A percentile compares a stretch with the other conserved stretches of the same genome.
phyloP scores from a whole-genome alignment of 345 rosid species.

The Reutealis trisperma region DNA sequence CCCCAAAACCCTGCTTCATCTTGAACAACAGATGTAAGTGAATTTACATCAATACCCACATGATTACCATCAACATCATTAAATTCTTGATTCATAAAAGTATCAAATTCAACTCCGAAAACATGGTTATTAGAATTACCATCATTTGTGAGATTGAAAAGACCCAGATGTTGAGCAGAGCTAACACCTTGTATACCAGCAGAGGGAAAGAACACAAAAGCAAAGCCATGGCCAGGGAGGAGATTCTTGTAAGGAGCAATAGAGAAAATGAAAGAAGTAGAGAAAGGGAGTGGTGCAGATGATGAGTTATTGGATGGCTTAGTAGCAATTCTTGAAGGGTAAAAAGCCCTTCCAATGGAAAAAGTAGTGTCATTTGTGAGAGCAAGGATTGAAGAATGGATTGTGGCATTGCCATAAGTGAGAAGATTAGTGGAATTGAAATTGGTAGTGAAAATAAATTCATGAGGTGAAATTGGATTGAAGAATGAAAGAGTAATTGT shows the following conservation, averaged over 20 bases:
- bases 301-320: conserved; percentile 27
- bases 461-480: conserved; percentile 15
- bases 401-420: conserved; percentile 38
- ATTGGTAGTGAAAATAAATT: conserved; percentile 35
- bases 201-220: conserved; percentile 32
- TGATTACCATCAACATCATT: conserved; percentile 38
- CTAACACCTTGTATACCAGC: conserved; percentile 16
- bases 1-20: conserved; percentile 36
- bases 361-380: conserved; percentile 45
- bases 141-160: conserved; percentile 34
- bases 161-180: conserved; percentile 34
- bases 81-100: conserved; percentile 27
- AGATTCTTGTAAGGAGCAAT: conserved; percentile 40
- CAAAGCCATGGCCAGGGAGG: conserved; percentile 57
- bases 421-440: conserved; percentile 34
- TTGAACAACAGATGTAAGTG: conserved; percentile 28
- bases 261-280: conserved; percentile 57
- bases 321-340: conserved; percentile 34
- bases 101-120: conserved; percentile 36
- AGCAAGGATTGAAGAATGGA: conserved; percentile 42
- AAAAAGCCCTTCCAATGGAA: conserved; percentile 46
- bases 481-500: neutral
- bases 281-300: conserved; percentile 42
- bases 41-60: conserved; percentile 44
- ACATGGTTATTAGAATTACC: conserved; percentile 30